Conservation (phyloP, 1,284 basidiomycete genomes). For the Naganishia albida region DNA sequence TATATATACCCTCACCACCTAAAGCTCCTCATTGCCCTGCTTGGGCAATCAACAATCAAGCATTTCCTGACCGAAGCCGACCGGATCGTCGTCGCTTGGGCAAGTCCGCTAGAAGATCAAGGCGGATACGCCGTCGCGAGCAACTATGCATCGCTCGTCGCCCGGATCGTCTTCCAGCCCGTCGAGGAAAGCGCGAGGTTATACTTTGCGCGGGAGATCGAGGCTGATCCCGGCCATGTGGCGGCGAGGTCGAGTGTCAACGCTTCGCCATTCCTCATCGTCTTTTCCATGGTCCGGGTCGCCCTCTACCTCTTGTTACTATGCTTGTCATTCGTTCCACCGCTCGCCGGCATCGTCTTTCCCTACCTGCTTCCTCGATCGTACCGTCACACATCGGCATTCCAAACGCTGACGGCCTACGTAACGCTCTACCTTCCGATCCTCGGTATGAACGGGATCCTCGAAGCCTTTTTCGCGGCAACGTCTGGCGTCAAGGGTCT, state of each 20-base stretch:
- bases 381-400: conserved; percentile 72
- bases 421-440: conserved; percentile 77
- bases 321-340: conserved; percentile 69
- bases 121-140: conserved; percentile 91
- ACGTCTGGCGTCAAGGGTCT: conserved; percentile 68
- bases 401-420: conserved; percentile 72
- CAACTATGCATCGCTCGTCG: conserved; percentile 90
- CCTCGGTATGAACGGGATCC: conserved; percentile 80
- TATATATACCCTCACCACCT: conserved; percentile 24
- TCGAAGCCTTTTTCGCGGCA: conserved; percentile 85
- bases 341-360: conserved; percentile 69
- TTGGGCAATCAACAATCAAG: conserved; percentile 82
- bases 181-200: conserved; percentile 85
- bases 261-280: conserved; percentile 38
- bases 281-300: conserved; percentile 64
- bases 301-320: conserved; percentile 71
- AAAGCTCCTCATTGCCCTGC: conserved; percentile 62
- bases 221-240: conserved; percentile 36
- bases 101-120: conserved; percentile 80
- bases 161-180: conserved; percentile 87
- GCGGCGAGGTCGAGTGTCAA: not conserved
- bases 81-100: conserved; percentile 79
- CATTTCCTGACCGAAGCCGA: conserved; percentile 95
- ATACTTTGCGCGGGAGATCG: conserved; percentile 74
- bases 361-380: conserved; percentile 70